A percentile compares a stretch with the other conserved stretches of the same genome.
phyloP scores from a whole-genome alignment of 2,329 filamentous ascomycete genomes.

The Juglanconis sp. region DNA sequence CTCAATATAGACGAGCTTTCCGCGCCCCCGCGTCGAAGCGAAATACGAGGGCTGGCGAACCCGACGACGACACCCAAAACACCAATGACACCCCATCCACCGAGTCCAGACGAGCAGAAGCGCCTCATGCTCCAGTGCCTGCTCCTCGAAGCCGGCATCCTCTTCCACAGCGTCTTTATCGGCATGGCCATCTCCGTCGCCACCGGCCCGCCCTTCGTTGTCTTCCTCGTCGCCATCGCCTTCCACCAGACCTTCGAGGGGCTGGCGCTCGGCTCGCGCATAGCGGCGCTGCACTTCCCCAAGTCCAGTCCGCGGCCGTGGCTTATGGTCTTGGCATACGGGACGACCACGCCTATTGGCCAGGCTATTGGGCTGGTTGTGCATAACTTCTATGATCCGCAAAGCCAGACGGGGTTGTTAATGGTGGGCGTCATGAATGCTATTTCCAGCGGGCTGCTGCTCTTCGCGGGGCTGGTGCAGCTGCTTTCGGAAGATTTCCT shows the following conservation, averaged over 20 bases:
- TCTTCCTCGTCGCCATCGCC: constrained; percentile 75
- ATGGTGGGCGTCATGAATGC: constrained; percentile 88
- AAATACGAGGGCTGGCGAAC: constrained; percentile 22
- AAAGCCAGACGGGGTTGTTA: constrained; percentile 70
- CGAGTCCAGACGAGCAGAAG: constrained; percentile 56
- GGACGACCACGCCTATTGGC: constrained; percentile 74
- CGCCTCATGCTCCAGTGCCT: constrained; percentile 73
- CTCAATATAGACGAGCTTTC: constrained; percentile 61
- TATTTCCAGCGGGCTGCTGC: constrained; percentile 72
- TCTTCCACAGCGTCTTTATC: constrained; percentile 84
- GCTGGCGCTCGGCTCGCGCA: constrained; percentile 78
- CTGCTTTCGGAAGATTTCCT: constrained; percentile 82
- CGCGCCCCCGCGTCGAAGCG: constrained; percentile 20
- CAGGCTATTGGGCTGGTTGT: constrained; percentile 78
- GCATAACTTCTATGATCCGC: constrained; percentile 76
- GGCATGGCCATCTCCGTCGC: constrained; percentile 83
- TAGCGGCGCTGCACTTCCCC: constrained; percentile 78
- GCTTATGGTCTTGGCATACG: constrained; percentile 77
- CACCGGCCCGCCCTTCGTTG: constrained; percentile 73
- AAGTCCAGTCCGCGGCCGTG: constrained; percentile 72
- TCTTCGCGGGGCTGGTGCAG: constrained; percentile 82
- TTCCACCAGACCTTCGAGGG: constrained; percentile 91
- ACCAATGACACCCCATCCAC: constrained; percentile 26
- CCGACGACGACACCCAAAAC: constrained; percentile 17
- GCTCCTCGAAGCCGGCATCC: constrained; percentile 76